Evolutionary conservation across 2,329 filamentous ascomycete species (phyloP).

Genomic region (Fusarium napiforme): DNA sequence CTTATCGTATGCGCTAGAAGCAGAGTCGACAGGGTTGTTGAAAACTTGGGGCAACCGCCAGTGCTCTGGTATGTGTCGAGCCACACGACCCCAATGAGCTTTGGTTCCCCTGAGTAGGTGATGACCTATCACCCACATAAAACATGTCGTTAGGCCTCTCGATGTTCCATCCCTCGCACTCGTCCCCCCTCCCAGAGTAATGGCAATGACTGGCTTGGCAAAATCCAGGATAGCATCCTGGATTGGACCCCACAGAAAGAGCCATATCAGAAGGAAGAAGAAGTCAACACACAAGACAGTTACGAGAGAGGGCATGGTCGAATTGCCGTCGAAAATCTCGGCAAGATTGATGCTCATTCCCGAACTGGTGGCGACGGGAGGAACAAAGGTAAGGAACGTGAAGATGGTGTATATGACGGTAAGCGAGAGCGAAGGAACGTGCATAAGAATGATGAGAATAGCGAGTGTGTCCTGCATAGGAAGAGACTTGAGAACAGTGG

Average conservation of each 20-base stretch:
- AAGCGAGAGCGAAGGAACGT: constrained; percentile 87
- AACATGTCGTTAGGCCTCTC: constrained; percentile 77
- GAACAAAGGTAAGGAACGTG: constrained; percentile 91
- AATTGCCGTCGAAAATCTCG: constrained; percentile 89
- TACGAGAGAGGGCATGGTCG: constrained; percentile 85
- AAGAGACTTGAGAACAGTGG: constrained; percentile 88
- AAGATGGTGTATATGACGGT: constrained; percentile 93
- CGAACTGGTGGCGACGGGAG: constrained; percentile 80
- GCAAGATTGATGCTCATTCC: constrained; percentile 84
- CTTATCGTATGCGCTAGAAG: constrained; percentile 61
- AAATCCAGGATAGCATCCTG: constrained; percentile 91
- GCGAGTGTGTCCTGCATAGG: constrained; percentile 95
- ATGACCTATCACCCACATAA: constrained; percentile 71
- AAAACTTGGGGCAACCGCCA: constrained; percentile 58
- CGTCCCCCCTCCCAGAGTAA: constrained; percentile 86
- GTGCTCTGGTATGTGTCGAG: constrained; percentile 58
- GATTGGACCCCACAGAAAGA: constrained; percentile 86
- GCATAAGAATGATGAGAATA: constrained; percentile 94
- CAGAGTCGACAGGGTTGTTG: constrained; percentile 59
- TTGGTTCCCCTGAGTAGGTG: constrained; percentile 63
- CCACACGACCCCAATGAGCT: constrained; percentile 59
- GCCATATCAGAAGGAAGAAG: constrained; percentile 84
- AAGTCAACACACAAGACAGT: constrained; percentile 87
- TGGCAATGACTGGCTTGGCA: constrained; percentile 91
- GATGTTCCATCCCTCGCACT: constrained; percentile 74